These are phyloP conservation scores for Sinapis alba DNA, from an alignment of 441 rosid species.

Conservation along the genomic window DNA sequence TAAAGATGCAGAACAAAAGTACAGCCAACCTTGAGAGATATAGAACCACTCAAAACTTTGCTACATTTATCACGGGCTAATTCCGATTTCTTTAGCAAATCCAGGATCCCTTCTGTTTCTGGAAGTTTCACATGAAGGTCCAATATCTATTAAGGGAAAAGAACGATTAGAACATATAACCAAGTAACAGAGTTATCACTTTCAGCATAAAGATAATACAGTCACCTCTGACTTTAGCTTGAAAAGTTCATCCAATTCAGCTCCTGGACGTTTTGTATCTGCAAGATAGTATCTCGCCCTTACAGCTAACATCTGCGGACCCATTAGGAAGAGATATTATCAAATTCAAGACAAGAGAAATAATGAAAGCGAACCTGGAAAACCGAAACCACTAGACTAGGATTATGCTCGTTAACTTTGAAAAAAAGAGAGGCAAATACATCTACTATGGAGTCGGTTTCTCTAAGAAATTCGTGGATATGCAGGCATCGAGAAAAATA, in stretches of 20 bases:
- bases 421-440: not conserved
- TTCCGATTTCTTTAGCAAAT: constrained; percentile 63
- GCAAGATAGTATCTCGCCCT: constrained; percentile 53
- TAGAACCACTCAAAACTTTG: constrained; percentile 56
- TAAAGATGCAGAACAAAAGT: constrained; percentile 18
- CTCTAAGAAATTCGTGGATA: not conserved
- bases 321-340: constrained; percentile 31
- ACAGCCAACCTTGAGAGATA: constrained; percentile 56
- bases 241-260: constrained; percentile 62
- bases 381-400: not conserved
- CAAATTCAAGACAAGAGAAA: not conserved
- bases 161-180: constrained; percentile 26
- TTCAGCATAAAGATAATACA: constrained; percentile 24
- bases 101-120: constrained; percentile 59
- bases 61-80: constrained; percentile 58
- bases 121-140: constrained; percentile 79
- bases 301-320: constrained; percentile 63
- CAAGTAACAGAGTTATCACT: constrained; percentile 14
- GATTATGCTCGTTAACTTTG: not conserved
- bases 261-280: constrained; percentile 45
- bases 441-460: not conserved
- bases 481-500: not conserved
- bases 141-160: constrained; percentile 49
- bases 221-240: constrained; percentile 85
- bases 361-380: not conserved